Conservation (phyloP, 2,329 filamentous ascomycete genomes). For the Fusarium agapanthi region DNA sequence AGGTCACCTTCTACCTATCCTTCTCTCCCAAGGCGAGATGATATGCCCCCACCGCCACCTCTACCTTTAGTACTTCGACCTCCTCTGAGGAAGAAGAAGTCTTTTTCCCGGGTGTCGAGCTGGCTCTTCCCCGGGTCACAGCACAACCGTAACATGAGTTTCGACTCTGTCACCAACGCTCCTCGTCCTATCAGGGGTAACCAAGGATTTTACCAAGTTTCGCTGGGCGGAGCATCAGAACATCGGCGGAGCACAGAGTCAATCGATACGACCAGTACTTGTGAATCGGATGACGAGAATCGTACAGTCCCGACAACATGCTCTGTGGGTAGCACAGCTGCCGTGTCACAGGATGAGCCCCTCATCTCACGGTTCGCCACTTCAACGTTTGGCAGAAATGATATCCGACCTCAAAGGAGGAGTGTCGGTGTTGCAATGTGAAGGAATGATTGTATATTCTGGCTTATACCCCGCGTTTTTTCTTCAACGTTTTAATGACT, state of each 20-base stretch:
- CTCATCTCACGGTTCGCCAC: slow-evolving; percentile 47
- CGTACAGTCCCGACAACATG: slow-evolving; percentile 58
- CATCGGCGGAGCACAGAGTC: slow-evolving; percentile 55
- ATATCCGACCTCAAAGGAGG: slow-evolving; percentile 22
- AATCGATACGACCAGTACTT: slow-evolving; percentile 59
- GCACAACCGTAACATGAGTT: slow-evolving; percentile 51
- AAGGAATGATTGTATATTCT: slow-evolving; percentile 26
- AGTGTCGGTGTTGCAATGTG: slow-evolving; percentile 45
- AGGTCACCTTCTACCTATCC: slow-evolving; percentile 43
- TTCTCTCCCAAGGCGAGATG: slow-evolving; percentile 42
- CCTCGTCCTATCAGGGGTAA: slow-evolving; percentile 60
- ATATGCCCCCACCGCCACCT: slow-evolving; percentile 60
- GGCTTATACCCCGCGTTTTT: slow-evolving; percentile 30
- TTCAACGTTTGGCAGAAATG: slow-evolving; percentile 43
- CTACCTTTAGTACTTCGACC: slow-evolving; percentile 67
- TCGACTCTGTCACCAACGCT: slow-evolving; percentile 63
- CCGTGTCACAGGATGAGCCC: slow-evolving; percentile 50
- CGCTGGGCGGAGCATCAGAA: slow-evolving; percentile 44
- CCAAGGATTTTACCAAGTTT: slow-evolving; percentile 68
- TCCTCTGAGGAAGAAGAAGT: slow-evolving; percentile 72
- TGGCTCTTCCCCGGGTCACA: slow-evolving; percentile 62
- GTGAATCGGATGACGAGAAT: slow-evolving; percentile 57
- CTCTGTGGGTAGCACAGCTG: slow-evolving; percentile 58
- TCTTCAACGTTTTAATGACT: slow-evolving; percentile 30
- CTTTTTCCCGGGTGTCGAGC: slow-evolving; percentile 68